phyloP scores from a whole-genome alignment of 768 basidiomycete genomes.

The Suillus lakei region DNA sequence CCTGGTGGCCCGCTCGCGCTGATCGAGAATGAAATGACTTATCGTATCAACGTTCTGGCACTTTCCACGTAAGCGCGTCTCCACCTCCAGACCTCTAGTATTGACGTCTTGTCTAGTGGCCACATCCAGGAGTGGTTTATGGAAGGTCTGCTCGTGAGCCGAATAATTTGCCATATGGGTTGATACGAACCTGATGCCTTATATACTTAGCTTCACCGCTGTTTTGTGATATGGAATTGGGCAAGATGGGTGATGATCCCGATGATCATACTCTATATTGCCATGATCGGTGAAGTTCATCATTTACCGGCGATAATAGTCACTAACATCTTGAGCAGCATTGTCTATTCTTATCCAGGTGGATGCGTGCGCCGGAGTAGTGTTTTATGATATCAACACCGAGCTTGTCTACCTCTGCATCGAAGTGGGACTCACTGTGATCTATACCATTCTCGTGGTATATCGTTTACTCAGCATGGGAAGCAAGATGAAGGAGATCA shows the following conservation, averaged over 20 bases:
- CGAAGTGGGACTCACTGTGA: conserved; percentile 35
- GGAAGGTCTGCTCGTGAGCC: conserved; percentile 24
- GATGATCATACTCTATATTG: conserved; percentile 19
- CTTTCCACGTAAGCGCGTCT: conserved; percentile 20
- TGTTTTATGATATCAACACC: conserved; percentile 26
- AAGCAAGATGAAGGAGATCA: conserved; percentile 11
- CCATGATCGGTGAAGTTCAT: conserved; percentile 19
- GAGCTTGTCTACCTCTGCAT: conserved; percentile 34
- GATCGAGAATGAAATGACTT: conserved; percentile 18
- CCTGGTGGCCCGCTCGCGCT: conserved; percentile 19
- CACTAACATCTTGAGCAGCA: conserved; percentile 6
- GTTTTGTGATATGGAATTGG: conserved; percentile 21
- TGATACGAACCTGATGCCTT: not conserved
- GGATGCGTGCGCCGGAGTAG: conserved; percentile 13
- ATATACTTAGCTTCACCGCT: conserved; percentile 11
- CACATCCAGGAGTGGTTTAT: conserved; percentile 36
- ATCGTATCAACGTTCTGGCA: conserved; percentile 25
- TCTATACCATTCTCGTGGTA: conserved; percentile 36
- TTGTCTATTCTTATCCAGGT: conserved; percentile 24
- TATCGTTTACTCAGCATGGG: conserved; percentile 31
- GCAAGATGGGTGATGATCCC: conserved; percentile 16
- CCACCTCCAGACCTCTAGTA: not conserved
- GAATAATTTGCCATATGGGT: not conserved
- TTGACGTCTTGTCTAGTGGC: conserved; percentile 19
- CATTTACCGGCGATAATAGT: not conserved